A percentile compares a stretch with the other conserved stretches of the same genome.
Conservation (phyloP, 1,139 yeast species). For the Nakaseomyces sp. region DNA sequence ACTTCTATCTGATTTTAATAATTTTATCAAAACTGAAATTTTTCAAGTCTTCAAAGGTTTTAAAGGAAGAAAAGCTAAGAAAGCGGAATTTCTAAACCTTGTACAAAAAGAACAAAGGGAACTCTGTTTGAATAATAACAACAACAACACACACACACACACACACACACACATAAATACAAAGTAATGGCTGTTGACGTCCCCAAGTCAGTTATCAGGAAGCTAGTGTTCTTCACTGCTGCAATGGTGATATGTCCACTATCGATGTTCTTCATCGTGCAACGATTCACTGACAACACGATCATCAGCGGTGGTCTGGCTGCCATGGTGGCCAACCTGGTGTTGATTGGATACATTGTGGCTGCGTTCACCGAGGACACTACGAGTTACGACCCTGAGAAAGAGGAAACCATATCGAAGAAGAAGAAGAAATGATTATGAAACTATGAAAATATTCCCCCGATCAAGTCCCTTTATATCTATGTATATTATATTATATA, state of each 20-base stretch:
- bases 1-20: too few relatives aligned
- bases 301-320: slow-evolving; percentile 83
- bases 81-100: too few relatives aligned
- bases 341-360: slow-evolving; percentile 73
- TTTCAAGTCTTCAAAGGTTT: too few relatives aligned
- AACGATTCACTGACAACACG: slow-evolving; percentile 48
- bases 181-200: slow-evolving; percentile 47
- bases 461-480: too few relatives aligned
- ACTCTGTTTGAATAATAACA: too few relatives aligned
- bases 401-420: slow-evolving; percentile 1
- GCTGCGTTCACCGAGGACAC: slow-evolving; percentile 81
- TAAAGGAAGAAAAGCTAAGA: too few relatives aligned
- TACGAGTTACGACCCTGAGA: slow-evolving; percentile 26
- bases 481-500: not conserved
- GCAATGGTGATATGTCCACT: slow-evolving; percentile 83
- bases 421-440: slow-evolving; percentile 1
- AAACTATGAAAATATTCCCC: too few relatives aligned
- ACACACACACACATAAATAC: not conserved
- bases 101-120: too few relatives aligned
- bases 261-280: slow-evolving; percentile 58
- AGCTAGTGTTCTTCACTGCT: slow-evolving; percentile 76
- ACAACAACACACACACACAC: not conserved
- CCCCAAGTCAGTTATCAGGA: slow-evolving; percentile 44
- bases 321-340: slow-evolving; percentile 79
- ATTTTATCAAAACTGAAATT: too few relatives aligned